Conservation (phyloP, 2,329 filamentous ascomycete genomes). For the Microsporum audouinii region DNA sequence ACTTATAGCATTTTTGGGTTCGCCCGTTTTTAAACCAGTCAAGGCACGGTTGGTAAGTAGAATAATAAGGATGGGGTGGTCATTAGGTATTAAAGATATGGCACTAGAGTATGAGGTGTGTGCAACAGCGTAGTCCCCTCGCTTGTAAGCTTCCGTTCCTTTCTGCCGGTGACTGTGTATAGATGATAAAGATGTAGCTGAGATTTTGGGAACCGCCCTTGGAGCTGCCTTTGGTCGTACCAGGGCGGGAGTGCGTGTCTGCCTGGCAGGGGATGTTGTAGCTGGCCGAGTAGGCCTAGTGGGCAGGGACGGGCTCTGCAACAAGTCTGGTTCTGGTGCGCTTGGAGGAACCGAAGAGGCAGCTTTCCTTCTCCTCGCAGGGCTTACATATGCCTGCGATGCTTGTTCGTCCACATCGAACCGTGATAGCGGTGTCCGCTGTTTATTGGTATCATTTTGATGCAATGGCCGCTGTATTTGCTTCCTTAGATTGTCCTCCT, state of each 20-base stretch:
- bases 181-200: slow-evolving; percentile 56
- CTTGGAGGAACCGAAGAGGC: slow-evolving; percentile 36
- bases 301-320: slow-evolving; percentile 40
- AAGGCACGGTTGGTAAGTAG: slow-evolving; percentile 83
- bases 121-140: slow-evolving; percentile 80
- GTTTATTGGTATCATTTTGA: background rate
- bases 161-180: slow-evolving; percentile 69
- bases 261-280: slow-evolving; percentile 26
- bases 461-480: background rate
- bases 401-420: slow-evolving; percentile 68
- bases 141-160: slow-evolving; percentile 83
- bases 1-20: slow-evolving; percentile 72
- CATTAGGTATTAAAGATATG: slow-evolving; percentile 58
- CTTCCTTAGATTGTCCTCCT: background rate
- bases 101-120: slow-evolving; percentile 73
- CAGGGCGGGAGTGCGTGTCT: slow-evolving; percentile 21
- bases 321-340: slow-evolving; percentile 49
- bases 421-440: slow-evolving; percentile 46
- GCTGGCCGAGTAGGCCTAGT: slow-evolving; percentile 26
- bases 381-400: slow-evolving; percentile 75
- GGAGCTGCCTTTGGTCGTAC: slow-evolving; percentile 38
- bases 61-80: slow-evolving; percentile 77
- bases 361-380: slow-evolving; percentile 64
- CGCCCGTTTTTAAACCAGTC: slow-evolving; percentile 81
- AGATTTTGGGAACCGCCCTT: slow-evolving; percentile 51